These are phyloP conservation scores for Brassica balearica DNA, from an alignment of 441 rosid species.

Conservation along the genomic window DNA sequence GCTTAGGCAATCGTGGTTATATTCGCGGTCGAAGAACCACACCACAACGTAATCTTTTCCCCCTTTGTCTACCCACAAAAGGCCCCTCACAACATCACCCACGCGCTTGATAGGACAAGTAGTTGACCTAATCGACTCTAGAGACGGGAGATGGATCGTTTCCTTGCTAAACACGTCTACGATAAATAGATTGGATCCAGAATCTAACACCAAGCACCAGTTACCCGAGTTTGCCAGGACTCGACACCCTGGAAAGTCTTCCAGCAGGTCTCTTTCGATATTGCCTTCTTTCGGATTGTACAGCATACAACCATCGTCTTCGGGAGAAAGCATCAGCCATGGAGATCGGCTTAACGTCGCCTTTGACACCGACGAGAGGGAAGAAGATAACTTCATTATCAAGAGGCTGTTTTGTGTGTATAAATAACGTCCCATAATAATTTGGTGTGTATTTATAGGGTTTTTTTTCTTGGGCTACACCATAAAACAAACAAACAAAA, in stretches of 20 bases:
- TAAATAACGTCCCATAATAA: no score
- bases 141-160: slow-evolving; percentile 17
- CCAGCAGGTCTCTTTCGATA: neutral
- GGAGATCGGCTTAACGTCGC: neutral
- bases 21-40: neutral
- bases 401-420: no score
- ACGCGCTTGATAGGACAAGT: neutral
- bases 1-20: neutral
- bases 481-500: no score
- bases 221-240: neutral
- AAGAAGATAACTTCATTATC: no score
- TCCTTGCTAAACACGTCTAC: neutral
- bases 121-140: neutral
- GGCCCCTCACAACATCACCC: neutral
- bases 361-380: neutral
- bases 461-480: no score
- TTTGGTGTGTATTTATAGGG: neutral
- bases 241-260: neutral
- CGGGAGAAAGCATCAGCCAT: neutral
- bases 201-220: neutral
- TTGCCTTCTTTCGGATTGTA: neutral
- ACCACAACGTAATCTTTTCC: slow-evolving; percentile 3
- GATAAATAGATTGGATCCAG: neutral
- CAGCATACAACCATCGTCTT: neutral
- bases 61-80: neutral